Evolutionary conservation across 2,329 filamentous ascomycete genomes (phyloP), one percentile per base, ranked within the genome.

Genomic region (Metarhizium anisopliae): DNA sequence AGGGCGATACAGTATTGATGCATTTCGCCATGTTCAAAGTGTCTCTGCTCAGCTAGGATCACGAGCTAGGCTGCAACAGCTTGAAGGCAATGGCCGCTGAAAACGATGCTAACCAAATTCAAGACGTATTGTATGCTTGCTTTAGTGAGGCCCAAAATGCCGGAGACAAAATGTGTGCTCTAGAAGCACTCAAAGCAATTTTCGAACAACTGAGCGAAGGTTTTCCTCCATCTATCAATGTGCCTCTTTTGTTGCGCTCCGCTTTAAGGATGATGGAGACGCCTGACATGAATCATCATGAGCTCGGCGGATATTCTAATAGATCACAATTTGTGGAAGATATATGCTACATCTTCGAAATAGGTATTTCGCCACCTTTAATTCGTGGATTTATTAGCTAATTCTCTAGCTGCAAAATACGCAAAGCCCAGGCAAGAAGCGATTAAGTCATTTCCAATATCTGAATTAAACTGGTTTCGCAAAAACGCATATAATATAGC

Each of bases 381-480:
- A 29, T 47, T 32, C 16, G 35, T 13, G 29, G 55, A 6, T 20
- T 29, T n/a, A 49, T 29, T 4, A 8, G 5, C 59, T 62, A 42
- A 65, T 51, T 5, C 40, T 8, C 7, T 47, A 70, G 69, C 65
- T 25, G 62, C 64, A 29, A 61, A 63, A 30, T 54, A 63, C 55
- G 63, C 69, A 20, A 56, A 64, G 2, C 73, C 65, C 53, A 73
- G 73, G 59, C 67, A 62, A 45, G 63, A 72, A 18, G 74, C 73
- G 8, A 68, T 70, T 36, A 80, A 70, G 59, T 56, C 77, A 1
- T 90, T 91, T 64, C 81, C 78, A 0, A 56, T 77, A 0, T 67
- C 76, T 3, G 90, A 96, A 62, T 74, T 95, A 3, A 80, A 92
- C 61, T 95, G 90, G 90, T 92, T 95, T 66, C 86, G 85, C 42